A percentile compares a stretch with the other conserved stretches of the same genome.
Conservation (phyloP, 306 rosid species). For the Malus sieversii region DNA sequence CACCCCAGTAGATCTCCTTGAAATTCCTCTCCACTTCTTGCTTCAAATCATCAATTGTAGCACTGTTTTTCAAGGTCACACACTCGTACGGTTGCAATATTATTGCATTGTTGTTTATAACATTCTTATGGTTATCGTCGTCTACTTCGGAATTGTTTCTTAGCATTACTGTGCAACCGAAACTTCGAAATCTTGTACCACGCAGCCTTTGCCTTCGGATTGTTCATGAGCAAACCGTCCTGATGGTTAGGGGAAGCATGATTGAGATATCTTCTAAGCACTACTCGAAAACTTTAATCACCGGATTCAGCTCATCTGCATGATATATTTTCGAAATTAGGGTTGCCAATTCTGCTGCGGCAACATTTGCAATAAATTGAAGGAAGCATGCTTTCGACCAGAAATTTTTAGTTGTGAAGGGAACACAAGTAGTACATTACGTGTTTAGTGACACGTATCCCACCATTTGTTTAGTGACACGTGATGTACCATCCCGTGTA, state of each 20-base stretch:
- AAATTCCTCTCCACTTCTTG: slow-evolving; percentile 59
- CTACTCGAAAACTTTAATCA: slow-evolving; percentile 72
- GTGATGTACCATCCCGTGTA: no score
- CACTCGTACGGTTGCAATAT: slow-evolving; percentile 54
- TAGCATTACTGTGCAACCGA: slow-evolving; percentile 48
- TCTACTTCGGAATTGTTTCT: slow-evolving; percentile 13
- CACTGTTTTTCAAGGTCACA: slow-evolving; percentile 36
- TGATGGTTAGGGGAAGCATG: slow-evolving; percentile 29
- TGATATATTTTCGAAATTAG: slow-evolving; percentile 47
- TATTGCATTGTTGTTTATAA: background rate
- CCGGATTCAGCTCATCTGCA: slow-evolving; percentile 55
- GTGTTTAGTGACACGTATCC: no score
- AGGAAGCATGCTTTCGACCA: slow-evolving; percentile 41
- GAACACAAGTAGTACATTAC: no score
- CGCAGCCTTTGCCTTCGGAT: slow-evolving; percentile 20
- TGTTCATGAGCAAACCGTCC: slow-evolving; percentile 26
- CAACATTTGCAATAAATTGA: slow-evolving; percentile 38
- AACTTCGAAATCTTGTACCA: slow-evolving; percentile 49
- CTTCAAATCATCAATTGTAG: slow-evolving; percentile 60
- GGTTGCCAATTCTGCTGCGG: slow-evolving; percentile 32
- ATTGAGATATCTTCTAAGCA: slow-evolving; percentile 63
- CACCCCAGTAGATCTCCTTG: slow-evolving; percentile 65
- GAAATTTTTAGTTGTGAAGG: no score
- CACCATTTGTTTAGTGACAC: no score
- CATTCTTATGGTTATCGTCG: background rate